Percentiles rank a stretch among this genome's conserved stretches.
Conservation (phyloP, 192 early-diverging fungal genomes). For the Dissophora globulifera region DNA sequence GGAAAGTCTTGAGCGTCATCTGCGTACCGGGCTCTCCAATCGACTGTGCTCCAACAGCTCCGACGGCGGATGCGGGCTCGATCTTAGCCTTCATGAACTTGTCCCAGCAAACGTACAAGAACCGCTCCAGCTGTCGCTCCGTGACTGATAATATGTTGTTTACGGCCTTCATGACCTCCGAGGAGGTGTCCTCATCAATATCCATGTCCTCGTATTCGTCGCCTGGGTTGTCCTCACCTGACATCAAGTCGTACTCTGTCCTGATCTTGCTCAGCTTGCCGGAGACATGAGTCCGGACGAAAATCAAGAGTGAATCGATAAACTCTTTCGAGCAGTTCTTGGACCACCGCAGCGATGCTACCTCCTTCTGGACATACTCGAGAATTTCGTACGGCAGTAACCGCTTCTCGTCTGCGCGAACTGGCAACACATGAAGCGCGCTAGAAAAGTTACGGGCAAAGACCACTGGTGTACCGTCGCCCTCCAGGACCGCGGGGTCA, state of each 20-base stretch:
- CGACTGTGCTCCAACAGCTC: constrained; percentile 95
- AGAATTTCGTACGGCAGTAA: constrained; percentile 76
- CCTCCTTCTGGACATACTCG: constrained; percentile 58
- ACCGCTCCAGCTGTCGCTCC: constrained; percentile 73
- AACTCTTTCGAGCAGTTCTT: constrained; percentile 69
- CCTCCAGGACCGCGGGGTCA: constrained; percentile 95
- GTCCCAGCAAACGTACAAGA: constrained; percentile 78
- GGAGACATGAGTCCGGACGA: constrained; percentile 66
- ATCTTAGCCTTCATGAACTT: constrained; percentile 94
- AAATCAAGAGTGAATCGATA: constrained; percentile 68
- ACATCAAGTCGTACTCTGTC: constrained; percentile 60
- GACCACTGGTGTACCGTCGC: constrained; percentile 87
- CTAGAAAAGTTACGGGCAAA: constrained; percentile 81
- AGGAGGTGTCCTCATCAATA: constrained; percentile 55
- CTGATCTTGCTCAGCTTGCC: constrained; percentile 69
- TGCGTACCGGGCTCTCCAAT: constrained; percentile 99
- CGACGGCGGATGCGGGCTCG: constrained; percentile 96
- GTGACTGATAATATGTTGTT: constrained; percentile 80
- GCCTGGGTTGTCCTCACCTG: constrained; percentile 58
- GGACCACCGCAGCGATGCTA: constrained; percentile 62
- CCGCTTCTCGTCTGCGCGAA: constrained; percentile 36
- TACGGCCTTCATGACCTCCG: constrained; percentile 61
- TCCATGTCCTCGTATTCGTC: constrained; percentile 68
- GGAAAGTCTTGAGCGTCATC: constrained; percentile 99
- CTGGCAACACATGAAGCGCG: constrained; percentile 29